Percentiles rank a stretch among this genome's conserved stretches.
Conservation (phyloP, 106 monocot genomes). For the Dioscorea zingiberensis region DNA sequence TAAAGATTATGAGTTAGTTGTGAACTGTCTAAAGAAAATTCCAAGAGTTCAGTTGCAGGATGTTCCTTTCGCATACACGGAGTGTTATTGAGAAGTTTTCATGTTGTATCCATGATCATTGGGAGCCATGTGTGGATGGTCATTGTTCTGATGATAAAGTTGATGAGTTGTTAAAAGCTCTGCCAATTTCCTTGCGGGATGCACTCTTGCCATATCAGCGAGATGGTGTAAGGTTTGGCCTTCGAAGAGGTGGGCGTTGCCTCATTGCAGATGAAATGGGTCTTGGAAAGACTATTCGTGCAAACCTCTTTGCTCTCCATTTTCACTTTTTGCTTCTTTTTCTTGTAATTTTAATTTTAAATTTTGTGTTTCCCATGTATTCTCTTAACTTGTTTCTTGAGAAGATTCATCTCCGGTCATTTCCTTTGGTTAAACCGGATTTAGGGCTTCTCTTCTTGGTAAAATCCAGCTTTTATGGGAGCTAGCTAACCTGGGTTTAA, state of each 20-base stretch:
- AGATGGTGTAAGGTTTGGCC: constrained; percentile 82
- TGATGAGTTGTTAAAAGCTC: constrained; percentile 43
- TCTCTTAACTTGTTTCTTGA: constrained; percentile 1
- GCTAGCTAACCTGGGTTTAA: no score
- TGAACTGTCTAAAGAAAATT: constrained; percentile 56
- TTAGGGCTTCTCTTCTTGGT: no score
- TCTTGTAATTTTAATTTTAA: neutral
- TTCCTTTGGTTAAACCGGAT: no score
- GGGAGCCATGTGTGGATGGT: constrained; percentile 48
- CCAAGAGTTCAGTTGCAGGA: constrained; percentile 45
- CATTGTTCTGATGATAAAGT: constrained; percentile 58
- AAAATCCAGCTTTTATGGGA: no score
- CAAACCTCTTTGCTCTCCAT: neutral
- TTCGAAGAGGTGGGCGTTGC: constrained; percentile 76
- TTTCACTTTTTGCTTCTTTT: neutral
- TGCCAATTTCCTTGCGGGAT: constrained; percentile 46
- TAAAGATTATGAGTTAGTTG: constrained; percentile 46
- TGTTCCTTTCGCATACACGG: constrained; percentile 65
- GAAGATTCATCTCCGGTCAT: no score
- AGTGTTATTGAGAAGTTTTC: constrained; percentile 60
- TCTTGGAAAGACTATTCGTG: constrained; percentile 94
- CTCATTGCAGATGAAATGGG: constrained; percentile 99
- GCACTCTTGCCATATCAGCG: constrained; percentile 85
- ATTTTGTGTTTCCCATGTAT: neutral
- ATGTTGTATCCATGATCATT: constrained; percentile 22